Conservation (phyloP, 176 grass and related monocot species). For the bread wheat (Triticum aestivum) region IWGSC_CS_RefSeq_v2.1 NC_057804.1:577442055-577442554, state of each 20-base stretch:
- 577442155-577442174: too few relatives aligned
- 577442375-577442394: conserved; percentile 49
- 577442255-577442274: neutral
- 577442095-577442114: too few relatives aligned
- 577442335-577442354: neutral
- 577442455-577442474: neutral
- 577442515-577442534: neutral
- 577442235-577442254: neutral
- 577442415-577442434: conserved; percentile 57
- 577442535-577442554: conserved; percentile 46
- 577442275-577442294: conserved; percentile 40
- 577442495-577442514: neutral
- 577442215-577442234: neutral
- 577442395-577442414: conserved; percentile 65
- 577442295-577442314: conserved; percentile 30
- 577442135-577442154: too few relatives aligned
- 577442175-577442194: neutral
- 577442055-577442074: too few relatives aligned
- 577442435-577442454: conserved; percentile 38
- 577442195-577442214: neutral
- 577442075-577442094: too few relatives aligned
- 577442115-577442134: too few relatives aligned
- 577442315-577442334: neutral
- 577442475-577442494: neutral
- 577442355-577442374: conserved; percentile 26